Evolutionary conservation across 2,329 filamentous ascomycete genomes (phyloP).

Genomic region (Lanzia echinophila): DNA sequence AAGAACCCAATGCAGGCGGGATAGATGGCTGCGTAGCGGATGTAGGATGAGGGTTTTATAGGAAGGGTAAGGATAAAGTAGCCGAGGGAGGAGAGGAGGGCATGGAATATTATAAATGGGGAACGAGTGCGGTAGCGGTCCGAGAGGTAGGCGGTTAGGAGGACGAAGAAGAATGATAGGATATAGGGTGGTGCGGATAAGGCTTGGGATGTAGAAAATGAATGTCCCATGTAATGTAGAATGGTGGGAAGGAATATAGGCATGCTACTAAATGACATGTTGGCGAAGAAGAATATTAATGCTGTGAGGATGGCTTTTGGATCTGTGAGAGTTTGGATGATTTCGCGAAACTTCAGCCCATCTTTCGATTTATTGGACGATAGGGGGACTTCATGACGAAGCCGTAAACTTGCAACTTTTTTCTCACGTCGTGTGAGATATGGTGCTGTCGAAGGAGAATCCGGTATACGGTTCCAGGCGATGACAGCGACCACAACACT

Average conservation of each 20-base stretch:
- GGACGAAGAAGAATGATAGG: slow-evolving; percentile 63
- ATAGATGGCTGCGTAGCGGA: slow-evolving; percentile 70
- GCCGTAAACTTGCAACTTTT: slow-evolving; percentile 63
- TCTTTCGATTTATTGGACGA: slow-evolving; percentile 13
- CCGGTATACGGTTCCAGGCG: slow-evolving; percentile 70
- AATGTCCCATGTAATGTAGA: slow-evolving; percentile 68
- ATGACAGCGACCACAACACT: slow-evolving; percentile 67
- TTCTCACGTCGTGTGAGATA: slow-evolving; percentile 59
- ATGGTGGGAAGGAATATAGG: slow-evolving; percentile 85
- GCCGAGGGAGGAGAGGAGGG: slow-evolving; percentile 56
- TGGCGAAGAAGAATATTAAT: slow-evolving; percentile 78
- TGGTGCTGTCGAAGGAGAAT: slow-evolving; percentile 59
- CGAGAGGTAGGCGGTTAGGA: slow-evolving; percentile 65
- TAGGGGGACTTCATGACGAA: slow-evolving; percentile 37
- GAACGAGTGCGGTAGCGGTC: slow-evolving; percentile 60
- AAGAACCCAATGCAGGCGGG: slow-evolving; percentile 78
- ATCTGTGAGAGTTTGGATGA: slow-evolving; percentile 53
- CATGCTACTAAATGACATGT: slow-evolving; percentile 81
- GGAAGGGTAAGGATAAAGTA: slow-evolving; percentile 56
- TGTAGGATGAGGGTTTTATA: slow-evolving; percentile 45
- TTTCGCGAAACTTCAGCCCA: slow-evolving; percentile 48
- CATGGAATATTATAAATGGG: slow-evolving; percentile 60
- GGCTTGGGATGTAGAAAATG: slow-evolving; percentile 61
- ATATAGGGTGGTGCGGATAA: slow-evolving; percentile 79
- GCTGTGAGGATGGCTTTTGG: slow-evolving; percentile 70